phyloP scores from a whole-genome alignment of 164 flowering plant species.

The Sedum album region DNA sequence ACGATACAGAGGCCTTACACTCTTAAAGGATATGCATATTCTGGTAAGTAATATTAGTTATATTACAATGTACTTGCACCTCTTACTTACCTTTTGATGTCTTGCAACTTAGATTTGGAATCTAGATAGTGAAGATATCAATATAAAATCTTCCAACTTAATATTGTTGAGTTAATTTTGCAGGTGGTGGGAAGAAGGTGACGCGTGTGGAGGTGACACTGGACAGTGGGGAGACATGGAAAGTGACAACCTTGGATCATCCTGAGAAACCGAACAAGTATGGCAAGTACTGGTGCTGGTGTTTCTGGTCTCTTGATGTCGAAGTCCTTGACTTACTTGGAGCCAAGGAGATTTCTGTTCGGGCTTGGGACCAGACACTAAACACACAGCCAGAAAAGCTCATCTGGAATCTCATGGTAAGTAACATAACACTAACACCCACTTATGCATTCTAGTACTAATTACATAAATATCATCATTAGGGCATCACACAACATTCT shows the following conservation, averaged over 20 bases:
- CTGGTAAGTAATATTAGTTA: too few species aligned
- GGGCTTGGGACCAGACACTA: conserved; percentile 92
- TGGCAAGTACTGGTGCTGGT: conserved; percentile 97
- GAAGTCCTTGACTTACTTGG: conserved; percentile 71
- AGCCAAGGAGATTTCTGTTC: conserved; percentile 81
- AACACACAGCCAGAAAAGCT: conserved; percentile 99
- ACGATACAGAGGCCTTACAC: conserved; percentile 79
- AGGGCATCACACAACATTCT: not conserved
- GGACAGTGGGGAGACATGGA: conserved; percentile 95
- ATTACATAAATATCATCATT: not conserved
- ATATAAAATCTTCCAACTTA: too few species aligned
- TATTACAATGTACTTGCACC: not conserved
- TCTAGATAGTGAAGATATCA: not conserved
- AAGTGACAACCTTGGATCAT: conserved; percentile 47
- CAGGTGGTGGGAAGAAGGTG: conserved; percentile 93
- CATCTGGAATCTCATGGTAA: conserved; percentile 91
- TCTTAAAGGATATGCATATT: conserved; percentile 78
- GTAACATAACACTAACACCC: too few species aligned
- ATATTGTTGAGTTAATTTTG: not conserved
- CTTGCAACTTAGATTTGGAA: not conserved
- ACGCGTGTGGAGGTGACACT: conserved; percentile 90
- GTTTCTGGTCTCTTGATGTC: conserved; percentile 92
- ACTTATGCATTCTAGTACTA: too few species aligned
- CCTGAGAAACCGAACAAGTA: conserved; percentile 80
- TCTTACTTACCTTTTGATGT: not conserved